A percentile compares a stretch with the other conserved stretches of the same genome.
Evolutionary conservation across 2,329 filamentous ascomycete genomes (phyloP).

Genomic region (Colletotrichum falcatum): DNA sequence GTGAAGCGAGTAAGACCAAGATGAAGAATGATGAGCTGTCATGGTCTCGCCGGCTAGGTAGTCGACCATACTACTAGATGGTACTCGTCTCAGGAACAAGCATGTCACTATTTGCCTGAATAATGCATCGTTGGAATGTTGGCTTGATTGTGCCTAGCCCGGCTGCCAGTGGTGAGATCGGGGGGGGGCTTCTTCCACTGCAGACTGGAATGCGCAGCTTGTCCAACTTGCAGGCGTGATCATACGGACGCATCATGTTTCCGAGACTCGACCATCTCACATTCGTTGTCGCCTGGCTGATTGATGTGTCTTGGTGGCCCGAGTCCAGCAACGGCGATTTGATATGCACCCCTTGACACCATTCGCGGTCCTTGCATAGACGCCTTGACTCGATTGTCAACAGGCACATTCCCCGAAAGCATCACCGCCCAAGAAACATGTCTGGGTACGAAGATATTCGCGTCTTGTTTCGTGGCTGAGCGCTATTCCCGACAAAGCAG

Average conservation of each 20-base stretch:
- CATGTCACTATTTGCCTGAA: slow-evolving; percentile 10
- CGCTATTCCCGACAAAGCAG: neutral
- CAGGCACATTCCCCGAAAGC: slow-evolving; percentile 2
- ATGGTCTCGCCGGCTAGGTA: neutral
- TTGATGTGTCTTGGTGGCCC: neutral
- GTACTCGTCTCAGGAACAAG: neutral
- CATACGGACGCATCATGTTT: neutral
- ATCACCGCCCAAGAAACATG: neutral
- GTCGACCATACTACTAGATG: neutral
- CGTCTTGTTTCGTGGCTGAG: neutral
- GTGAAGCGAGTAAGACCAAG: neutral
- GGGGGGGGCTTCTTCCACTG: neutral
- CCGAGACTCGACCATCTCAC: slow-evolving; percentile 8
- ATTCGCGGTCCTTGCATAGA: neutral
- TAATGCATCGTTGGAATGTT: slow-evolving; percentile 10
- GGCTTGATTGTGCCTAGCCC: neutral
- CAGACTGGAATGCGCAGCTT: neutral
- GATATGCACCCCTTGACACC: neutral
- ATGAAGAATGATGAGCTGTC: neutral
- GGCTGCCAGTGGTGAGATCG: neutral
- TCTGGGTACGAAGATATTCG: neutral
- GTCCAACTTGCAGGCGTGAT: neutral
- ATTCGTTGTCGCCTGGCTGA: neutral
- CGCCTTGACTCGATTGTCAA: neutral
- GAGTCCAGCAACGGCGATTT: neutral